These are phyloP conservation scores for Aspergillus sp. DNA, from an alignment of 2,329 filamentous ascomycete genomes.

Conservation along the genomic window DNA sequence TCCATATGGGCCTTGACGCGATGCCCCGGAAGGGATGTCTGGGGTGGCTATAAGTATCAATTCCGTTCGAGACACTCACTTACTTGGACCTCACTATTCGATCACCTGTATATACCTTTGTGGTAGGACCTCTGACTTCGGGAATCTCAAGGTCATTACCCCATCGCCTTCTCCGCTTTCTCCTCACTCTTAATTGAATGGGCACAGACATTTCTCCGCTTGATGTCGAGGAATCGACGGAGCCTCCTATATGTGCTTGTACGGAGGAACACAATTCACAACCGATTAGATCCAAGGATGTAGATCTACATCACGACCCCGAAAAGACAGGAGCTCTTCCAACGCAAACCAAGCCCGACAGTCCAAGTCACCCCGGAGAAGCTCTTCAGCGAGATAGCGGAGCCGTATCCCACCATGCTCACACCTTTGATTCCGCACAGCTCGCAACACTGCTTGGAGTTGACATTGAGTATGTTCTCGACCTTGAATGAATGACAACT, in stretches of 20 bases:
- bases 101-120: neutral
- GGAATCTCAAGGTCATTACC: neutral
- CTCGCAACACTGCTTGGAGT: conserved; percentile 22
- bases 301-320: conserved; percentile 16
- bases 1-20: conserved; percentile 1
- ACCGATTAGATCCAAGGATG: conserved; percentile 18
- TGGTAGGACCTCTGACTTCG: neutral
- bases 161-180: neutral
- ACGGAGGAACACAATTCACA: conserved; percentile 22
- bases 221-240: conserved; percentile 44
- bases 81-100: too few relatives aligned
- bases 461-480: conserved; percentile 22
- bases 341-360: neutral
- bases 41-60: conserved; percentile 3
- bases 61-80: neutral
- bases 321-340: conserved; percentile 14
- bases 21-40: neutral
- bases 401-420: conserved; percentile 21
- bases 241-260: conserved; percentile 39
- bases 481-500: neutral
- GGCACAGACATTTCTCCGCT: conserved; percentile 36
- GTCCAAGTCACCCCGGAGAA: conserved; percentile 8
- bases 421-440: conserved; percentile 21
- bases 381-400: neutral
- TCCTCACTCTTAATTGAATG: conserved; percentile 32